Evolutionary conservation across 2,329 filamentous ascomycete genomes (phyloP), one percentile per base, ranked within the genome.

Genomic region (Colletotrichum tropicicola): DNA sequence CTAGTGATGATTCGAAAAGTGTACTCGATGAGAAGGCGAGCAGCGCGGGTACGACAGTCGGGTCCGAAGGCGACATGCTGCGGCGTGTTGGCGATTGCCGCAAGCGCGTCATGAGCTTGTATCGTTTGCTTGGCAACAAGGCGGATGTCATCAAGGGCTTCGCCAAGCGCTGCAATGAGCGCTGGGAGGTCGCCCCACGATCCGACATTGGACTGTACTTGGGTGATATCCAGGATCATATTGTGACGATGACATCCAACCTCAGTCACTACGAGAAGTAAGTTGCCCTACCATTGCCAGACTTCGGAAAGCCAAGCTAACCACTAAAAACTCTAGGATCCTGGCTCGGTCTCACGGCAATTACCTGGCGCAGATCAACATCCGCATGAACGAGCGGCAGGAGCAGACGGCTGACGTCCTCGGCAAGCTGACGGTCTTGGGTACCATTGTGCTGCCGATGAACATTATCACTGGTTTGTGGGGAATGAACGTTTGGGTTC

Each of bases 101-200:
- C 71, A 98, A 98, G 84, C 95, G 95, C 76, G 96, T 99, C 69
- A 99, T 99, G 94, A 91, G 92, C 35, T 83, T 99, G 48, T 98
- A 98, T 75, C 88, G 96, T 53, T 83, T 99, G 45, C 83, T 99
- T 17, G 96, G 96, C 59, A 98, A 97, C 79, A 99, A 99, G 80
- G 96, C 96, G 52, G 96, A 99, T 77, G 96, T 99, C 63, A 98
- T 99, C 83, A 98, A 98, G 80, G 96, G 96, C 1, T 99, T 99
- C 73, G 96, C 96, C 5, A 99, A 99, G 81, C 87, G 96, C 13
- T 99, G 96, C 81, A 99, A 98, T 74, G 95, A 99, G 82, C 92
- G 97, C 69, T 99, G 94, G 94, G 92, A 98, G 71, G 92, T 99
- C 64, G 95, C 96, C 6, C 96, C 96, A 10, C 88, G 94, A 67